A percentile compares a stretch with the other conserved stretches of the same genome.
These are phyloP conservation scores for Fusarium annulatum DNA, from an alignment of 2,329 filamentous ascomycete species.

Conservation along the genomic window DNA sequence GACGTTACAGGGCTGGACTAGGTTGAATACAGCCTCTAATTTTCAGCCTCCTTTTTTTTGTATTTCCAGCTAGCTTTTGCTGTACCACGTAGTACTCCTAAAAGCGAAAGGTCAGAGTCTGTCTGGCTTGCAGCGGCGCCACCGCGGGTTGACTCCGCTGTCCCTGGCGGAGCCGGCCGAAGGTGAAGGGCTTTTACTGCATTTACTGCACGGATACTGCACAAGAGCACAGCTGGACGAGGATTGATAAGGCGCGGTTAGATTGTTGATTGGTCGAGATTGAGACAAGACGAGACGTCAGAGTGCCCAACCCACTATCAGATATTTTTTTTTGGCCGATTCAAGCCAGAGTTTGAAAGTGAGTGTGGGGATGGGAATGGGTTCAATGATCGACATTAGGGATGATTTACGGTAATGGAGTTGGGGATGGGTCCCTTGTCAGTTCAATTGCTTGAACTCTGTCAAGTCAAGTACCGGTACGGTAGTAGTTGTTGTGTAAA, in stretches of 20 bases:
- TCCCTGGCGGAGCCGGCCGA: slow-evolving; percentile 43
- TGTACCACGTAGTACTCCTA: slow-evolving; percentile 5
- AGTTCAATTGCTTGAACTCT: neutral
- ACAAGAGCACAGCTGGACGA: neutral
- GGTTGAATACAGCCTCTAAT: slow-evolving; percentile 3
- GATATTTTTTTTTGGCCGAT: slow-evolving; percentile 11
- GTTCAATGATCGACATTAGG: slow-evolving; percentile 24
- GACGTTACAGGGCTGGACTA: slow-evolving; percentile 26
- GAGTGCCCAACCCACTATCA: slow-evolving; percentile 5
- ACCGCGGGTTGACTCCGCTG: slow-evolving; percentile 17
- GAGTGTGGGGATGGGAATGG: slow-evolving; percentile 15
- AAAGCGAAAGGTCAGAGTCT: slow-evolving; percentile 5
- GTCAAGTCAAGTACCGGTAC: neutral
- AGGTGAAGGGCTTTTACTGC: neutral
- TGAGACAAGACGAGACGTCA: slow-evolving; percentile 11
- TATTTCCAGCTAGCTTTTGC: neutral
- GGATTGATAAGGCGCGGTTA: slow-evolving; percentile 16
- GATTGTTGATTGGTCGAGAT: slow-evolving; percentile 20
- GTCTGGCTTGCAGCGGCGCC: slow-evolving; percentile 16
- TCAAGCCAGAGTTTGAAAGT: neutral
- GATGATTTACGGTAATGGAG: slow-evolving; percentile 19
- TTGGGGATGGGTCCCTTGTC: slow-evolving; percentile 7
- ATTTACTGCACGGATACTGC: neutral
- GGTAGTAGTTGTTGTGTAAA: slow-evolving; percentile 22
- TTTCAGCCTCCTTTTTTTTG: slow-evolving; percentile 13